A percentile compares a stretch with the other conserved stretches of the same genome.
Conservation (phyloP, 2,329 filamentous ascomycete species). For the Talaromyces verruculosus region DNA sequence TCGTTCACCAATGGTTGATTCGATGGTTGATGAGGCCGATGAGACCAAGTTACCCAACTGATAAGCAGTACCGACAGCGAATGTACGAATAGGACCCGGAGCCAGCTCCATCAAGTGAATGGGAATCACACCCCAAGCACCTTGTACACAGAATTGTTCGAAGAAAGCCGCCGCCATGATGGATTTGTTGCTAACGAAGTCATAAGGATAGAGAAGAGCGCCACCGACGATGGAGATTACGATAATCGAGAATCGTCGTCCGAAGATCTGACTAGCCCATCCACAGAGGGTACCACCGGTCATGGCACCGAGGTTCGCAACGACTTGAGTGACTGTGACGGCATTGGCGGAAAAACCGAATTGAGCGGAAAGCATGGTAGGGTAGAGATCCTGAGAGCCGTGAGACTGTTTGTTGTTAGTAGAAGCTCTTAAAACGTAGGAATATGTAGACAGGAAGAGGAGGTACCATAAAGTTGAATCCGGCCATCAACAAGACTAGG, state of each 20-base stretch:
- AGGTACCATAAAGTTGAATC: constrained; percentile 79
- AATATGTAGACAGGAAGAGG: background rate
- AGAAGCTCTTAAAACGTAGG: background rate
- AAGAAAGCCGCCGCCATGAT: constrained; percentile 83
- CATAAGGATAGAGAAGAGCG: constrained; percentile 80
- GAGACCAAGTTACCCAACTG: constrained; percentile 39
- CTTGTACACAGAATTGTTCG: constrained; percentile 76
- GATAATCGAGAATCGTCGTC: constrained; percentile 68
- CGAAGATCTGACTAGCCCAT: constrained; percentile 67
- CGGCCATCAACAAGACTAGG: constrained; percentile 81
- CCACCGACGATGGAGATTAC: constrained; percentile 65
- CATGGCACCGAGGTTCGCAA: constrained; percentile 71
- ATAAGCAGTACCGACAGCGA: constrained; percentile 63
- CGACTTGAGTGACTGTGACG: constrained; percentile 69
- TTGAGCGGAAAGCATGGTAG: constrained; percentile 60
- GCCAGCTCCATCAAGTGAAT: constrained; percentile 67
- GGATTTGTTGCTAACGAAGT: constrained; percentile 60
- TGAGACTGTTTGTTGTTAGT: constrained; percentile 54
- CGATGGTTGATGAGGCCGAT: constrained; percentile 37
- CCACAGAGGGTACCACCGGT: constrained; percentile 66
- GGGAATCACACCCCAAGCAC: constrained; percentile 73
- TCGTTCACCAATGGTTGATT: constrained; percentile 60
- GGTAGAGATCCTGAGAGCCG: constrained; percentile 67
- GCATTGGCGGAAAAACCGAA: constrained; percentile 56
- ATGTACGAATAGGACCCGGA: constrained; percentile 60